phyloP scores from a whole-genome alignment of 2,329 filamentous ascomycete genomes.

The Boeremia lycopersici region DNA sequence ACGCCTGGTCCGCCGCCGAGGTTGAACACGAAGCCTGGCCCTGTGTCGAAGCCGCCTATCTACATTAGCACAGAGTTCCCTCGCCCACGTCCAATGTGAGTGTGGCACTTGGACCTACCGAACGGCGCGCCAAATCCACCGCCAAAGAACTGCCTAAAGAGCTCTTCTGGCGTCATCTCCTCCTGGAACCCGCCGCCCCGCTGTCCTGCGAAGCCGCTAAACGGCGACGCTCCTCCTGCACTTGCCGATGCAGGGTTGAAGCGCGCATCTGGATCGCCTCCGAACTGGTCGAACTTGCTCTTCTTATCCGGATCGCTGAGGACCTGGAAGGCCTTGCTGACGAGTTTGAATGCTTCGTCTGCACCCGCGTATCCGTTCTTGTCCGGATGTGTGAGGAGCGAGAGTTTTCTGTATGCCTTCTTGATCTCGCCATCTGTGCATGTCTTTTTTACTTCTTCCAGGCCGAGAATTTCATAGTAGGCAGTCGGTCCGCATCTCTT shows the following conservation, averaged over 20 bases:
- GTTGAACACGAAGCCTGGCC: constrained; percentile 93
- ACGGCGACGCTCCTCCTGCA: constrained; percentile 59
- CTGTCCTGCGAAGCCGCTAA: constrained; percentile 65
- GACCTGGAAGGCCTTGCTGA: constrained; percentile 89
- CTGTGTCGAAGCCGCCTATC: constrained; percentile 70
- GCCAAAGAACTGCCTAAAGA: constrained; percentile 97
- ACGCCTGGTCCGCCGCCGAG: constrained; percentile 89
- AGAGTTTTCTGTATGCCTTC: constrained; percentile 95
- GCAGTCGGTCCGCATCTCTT: constrained; percentile 81
- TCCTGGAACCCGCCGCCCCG: constrained; percentile 75
- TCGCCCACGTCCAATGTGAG: constrained; percentile 7
- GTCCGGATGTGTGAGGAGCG: constrained; percentile 93
- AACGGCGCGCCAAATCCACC: constrained; percentile 72
- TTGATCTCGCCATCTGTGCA: constrained; percentile 87
- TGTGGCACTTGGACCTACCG: constrained; percentile 55
- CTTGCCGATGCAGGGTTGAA: constrained; percentile 67
- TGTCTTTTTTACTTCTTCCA: constrained; percentile 68
- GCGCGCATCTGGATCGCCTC: constrained; percentile 88
- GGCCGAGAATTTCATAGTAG: constrained; percentile 91
- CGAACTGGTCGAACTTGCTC: constrained; percentile 83
- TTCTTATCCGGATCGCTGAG: constrained; percentile 94
- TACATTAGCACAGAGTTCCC: constrained; percentile 17
- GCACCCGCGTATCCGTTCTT: constrained; percentile 97
- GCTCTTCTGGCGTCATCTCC: constrained; percentile 92
- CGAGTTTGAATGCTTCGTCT: constrained; percentile 98